Base-by-base conservation (phyloP, 2,329 filamentous ascomycete species). In the Teratosphaeriaceae sp. region DNA sequence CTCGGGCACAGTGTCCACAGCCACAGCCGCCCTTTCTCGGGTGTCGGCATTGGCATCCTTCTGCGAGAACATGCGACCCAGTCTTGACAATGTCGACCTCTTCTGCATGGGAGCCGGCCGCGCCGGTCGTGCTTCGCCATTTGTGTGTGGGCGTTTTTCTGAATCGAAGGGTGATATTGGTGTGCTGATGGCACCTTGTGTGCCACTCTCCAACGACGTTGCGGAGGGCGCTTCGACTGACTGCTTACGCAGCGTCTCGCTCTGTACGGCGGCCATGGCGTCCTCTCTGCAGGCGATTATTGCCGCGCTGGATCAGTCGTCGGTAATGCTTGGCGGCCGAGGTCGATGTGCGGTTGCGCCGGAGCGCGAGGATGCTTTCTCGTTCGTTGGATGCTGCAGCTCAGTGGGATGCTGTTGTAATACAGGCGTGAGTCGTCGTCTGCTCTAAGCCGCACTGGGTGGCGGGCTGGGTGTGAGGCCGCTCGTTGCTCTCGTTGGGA, bases 11-110 rank as follows among this genome's bases (percentile, higher is more conserved):
- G 55, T 56, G 22, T 59, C 60, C 21, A 55, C 22, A 34, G 47
- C 47, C 29, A 55, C 48, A 27, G 45, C 47, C n/a, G 37, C 29
- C 24, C 42, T 16, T 21, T 55, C 53, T 50, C 54, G 44, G 26
- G 40, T 39, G 38, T 45, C 27, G 20, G 43, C 53, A 42, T 51
- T 58, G 26, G 50, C 34, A 42, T 63, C 65, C 31, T 58, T 59
- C 22, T 61, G 54, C 26, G 64, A 65, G 52, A 69, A 69, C 64
- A 69, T 68, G 48, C 66, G 62, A 47, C 57, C 63, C 22, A 69
- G 48, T 13, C 66, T 63, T 34, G 60, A 55, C 52, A 67, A 59
- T 23, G 59, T 65, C 4, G 63, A 59, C 45, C 62, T 65, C 52
- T 66, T 68, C 30, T 56, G 58, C 27, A 49, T 34, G 9, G 47